phyloP scores from a whole-genome alignment of 2,329 filamentous ascomycete genomes.

The Penicillium capsulatum region DNA sequence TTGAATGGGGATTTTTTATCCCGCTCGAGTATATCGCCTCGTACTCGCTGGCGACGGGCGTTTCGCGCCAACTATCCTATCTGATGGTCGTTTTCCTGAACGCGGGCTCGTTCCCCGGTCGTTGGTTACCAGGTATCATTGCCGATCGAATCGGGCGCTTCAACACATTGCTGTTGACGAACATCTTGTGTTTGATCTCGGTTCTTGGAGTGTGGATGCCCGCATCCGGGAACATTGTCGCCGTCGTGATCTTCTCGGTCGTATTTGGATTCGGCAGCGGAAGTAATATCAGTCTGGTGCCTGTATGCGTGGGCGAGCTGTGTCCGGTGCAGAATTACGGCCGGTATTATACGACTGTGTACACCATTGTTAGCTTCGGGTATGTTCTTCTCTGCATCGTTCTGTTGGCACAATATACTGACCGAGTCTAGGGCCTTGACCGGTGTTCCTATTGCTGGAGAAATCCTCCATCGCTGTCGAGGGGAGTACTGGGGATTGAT shows the following conservation, averaged over 20 bases:
- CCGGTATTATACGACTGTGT: slow-evolving; percentile 36
- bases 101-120: slow-evolving; percentile 29
- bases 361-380: slow-evolving; percentile 30
- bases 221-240: slow-evolving; percentile 15
- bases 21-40: slow-evolving; percentile 35
- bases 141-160: slow-evolving; percentile 34
- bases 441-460: slow-evolving; percentile 26
- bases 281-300: slow-evolving; percentile 38
- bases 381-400: not conserved
- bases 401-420: not conserved
- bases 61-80: slow-evolving; percentile 26
- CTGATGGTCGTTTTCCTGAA: slow-evolving; percentile 32
- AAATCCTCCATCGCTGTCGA: slow-evolving; percentile 27
- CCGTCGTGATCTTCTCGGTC: slow-evolving; percentile 20
- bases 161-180: slow-evolving; percentile 28
- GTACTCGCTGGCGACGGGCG: slow-evolving; percentile 27
- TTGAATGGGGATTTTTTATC: slow-evolving; percentile 37
- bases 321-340: slow-evolving; percentile 43
- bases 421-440: slow-evolving; percentile 20
- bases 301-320: slow-evolving; percentile 46
- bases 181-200: slow-evolving; percentile 23
- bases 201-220: slow-evolving; percentile 30
- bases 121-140: slow-evolving; percentile 30
- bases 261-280: slow-evolving; percentile 38
- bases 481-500: slow-evolving; percentile 29